Evolutionary conservation across 352 stramenopile species (phyloP), one percentile per base, ranked within the genome.

Genomic region (Elongisporangium senticosum): DNA sequence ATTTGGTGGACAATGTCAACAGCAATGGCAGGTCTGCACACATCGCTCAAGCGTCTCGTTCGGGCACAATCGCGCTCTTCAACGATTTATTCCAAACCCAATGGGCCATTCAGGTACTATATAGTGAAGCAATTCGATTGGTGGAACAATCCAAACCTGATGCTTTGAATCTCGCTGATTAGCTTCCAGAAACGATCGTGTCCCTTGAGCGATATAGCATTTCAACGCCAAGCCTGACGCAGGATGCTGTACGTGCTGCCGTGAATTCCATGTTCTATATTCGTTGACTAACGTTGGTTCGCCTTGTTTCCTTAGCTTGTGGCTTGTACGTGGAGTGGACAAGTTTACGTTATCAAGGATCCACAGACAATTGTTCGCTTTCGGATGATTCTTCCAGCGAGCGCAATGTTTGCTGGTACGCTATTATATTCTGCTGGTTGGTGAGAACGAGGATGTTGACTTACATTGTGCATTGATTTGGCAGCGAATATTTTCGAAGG

Each of bases 361-460:
- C 63, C 77, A 19, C 50, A 67, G 26, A 58, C 63, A 26, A 60
- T 86, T 13, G 71, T 86, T 15, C 72, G 68, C 20, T 93, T 93
- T 43, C 79, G 80, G 22, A 88, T 84, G 61, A 53, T 89, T 8
- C 64, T 88, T 24, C 80, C 83, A 7, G 70, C 67, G 4, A 71
- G 71, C 7, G 79, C 64, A 7, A 87, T 90, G 70, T 87, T 90
- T 57, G 87, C 75, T 55, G 72, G 83, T 90, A 77, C 33, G 69
- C 62, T 3, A 14, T 7, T 57, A 1, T 37, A 26, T n/a, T 43
- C 43, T 2, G 2, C 28, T 7, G n/a, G 10, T 15, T 61, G 0
- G 7, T 8, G 4, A 8, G 11, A 21, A 22, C 28, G 19, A 24
- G 26, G 1, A 14, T 13, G 10, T 61, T 19, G 8, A 50, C 24